A percentile compares a stretch with the other conserved stretches of the same genome.
Evolutionary conservation across 129 eudicot species (phyloP).

Genomic region (Chrysanthemum makinoi): DNA sequence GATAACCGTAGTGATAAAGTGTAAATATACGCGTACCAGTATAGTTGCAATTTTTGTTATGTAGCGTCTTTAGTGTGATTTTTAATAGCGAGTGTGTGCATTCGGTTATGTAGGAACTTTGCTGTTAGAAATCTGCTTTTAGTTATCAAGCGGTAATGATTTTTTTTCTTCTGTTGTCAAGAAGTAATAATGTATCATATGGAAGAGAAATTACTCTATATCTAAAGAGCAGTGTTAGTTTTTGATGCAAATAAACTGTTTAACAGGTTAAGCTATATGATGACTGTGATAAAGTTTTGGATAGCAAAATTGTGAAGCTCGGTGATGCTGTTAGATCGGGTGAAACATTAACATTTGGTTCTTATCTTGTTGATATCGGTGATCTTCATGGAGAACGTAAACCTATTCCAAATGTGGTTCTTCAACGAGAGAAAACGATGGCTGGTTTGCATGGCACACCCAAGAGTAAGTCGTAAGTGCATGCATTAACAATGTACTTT

Average conservation of each 20-base stretch:
- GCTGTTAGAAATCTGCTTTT: background rate
- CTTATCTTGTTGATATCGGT: slow-evolving; percentile 78
- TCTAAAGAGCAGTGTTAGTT: background rate
- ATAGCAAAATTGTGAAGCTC: slow-evolving; percentile 62
- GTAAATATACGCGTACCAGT: background rate
- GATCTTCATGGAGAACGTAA: slow-evolving; percentile 48
- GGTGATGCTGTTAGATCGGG: slow-evolving; percentile 64
- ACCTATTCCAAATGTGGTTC: slow-evolving; percentile 24
- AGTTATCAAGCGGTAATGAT: too few relatives aligned
- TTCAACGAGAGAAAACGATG: slow-evolving; percentile 33
- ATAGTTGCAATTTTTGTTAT: too few relatives aligned
- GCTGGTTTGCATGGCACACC: slow-evolving; percentile 24
- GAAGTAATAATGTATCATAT: too few relatives aligned
- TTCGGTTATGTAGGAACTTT: background rate
- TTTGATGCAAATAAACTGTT: slow-evolving; percentile 15
- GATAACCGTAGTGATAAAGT: background rate
- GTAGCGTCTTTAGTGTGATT: too few relatives aligned
- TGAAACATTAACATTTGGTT: slow-evolving; percentile 59
- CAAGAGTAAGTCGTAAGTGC: slow-evolving; percentile 23
- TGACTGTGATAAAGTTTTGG: slow-evolving; percentile 59
- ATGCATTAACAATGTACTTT: background rate
- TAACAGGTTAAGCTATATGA: slow-evolving; percentile 60
- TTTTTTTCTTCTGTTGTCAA: too few relatives aligned
- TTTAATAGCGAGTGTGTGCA: background rate
- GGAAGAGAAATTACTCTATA: background rate